These are phyloP conservation scores for Metarhizium brunneum DNA, from an alignment of 2,329 filamentous ascomycete species.

Conservation along the genomic window DNA sequence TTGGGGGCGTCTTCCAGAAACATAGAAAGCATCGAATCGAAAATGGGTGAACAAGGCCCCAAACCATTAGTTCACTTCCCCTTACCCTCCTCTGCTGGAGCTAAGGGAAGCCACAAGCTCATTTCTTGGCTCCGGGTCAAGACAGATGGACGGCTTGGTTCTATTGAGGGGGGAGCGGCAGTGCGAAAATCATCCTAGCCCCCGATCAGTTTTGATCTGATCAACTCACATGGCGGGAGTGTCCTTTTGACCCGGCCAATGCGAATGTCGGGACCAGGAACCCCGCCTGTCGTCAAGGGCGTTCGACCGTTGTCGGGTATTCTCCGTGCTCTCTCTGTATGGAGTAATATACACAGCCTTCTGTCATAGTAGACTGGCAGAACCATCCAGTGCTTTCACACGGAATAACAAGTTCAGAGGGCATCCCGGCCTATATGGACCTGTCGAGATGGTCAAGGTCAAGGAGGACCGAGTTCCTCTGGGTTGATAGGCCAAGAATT, in stretches of 20 bases:
- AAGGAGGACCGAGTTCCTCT: not conserved
- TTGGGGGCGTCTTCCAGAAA: not conserved
- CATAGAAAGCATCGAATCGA: not conserved
- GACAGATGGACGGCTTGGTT: not conserved
- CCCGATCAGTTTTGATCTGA: not conserved
- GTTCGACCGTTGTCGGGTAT: not conserved
- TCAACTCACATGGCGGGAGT: not conserved
- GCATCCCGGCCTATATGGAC: not conserved
- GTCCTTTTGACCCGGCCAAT: not conserved
- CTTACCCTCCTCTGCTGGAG: not conserved
- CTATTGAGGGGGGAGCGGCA: not conserved
- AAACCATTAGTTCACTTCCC: not conserved
- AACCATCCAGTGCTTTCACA: not conserved
- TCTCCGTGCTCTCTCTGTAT: not conserved
- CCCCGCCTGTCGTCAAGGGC: not conserved
- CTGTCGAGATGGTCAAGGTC: not conserved
- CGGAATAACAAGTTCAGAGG: not conserved
- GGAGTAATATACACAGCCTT: not conserved
- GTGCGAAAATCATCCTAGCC: not conserved
- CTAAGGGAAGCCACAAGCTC: too few species aligned
- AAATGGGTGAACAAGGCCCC: not conserved
- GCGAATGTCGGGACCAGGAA: not conserved
- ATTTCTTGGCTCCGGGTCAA: not conserved
- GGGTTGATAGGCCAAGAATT: not conserved
- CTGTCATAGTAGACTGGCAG: not conserved